These are phyloP conservation scores for Verticillium albo-atrum DNA, from an alignment of 2,329 filamentous ascomycete genomes.

Conservation along the genomic window DNA sequence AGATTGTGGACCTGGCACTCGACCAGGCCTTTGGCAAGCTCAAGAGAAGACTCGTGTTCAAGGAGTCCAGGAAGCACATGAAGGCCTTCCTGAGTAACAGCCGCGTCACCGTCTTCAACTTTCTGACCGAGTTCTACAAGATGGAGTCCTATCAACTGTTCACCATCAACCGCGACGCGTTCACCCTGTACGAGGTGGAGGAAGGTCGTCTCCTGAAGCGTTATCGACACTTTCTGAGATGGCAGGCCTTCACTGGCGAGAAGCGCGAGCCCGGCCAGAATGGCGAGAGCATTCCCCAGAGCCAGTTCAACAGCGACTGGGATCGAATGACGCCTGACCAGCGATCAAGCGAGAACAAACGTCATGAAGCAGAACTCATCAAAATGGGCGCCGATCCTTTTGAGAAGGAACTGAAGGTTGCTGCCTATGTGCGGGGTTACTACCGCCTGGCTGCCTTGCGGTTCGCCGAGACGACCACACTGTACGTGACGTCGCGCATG, in stretches of 20 bases:
- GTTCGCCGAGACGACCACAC: conserved; percentile 53
- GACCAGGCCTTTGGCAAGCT: conserved; percentile 39
- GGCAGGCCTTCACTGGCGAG: conserved; percentile 33
- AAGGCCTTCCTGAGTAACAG: conserved; percentile 37
- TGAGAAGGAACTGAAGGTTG: conserved; percentile 54
- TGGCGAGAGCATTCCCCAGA: background rate
- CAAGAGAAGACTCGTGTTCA: conserved; percentile 45
- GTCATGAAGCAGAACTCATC: conserved; percentile 33
- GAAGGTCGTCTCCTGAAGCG: conserved; percentile 42
- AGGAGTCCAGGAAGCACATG: conserved; percentile 38
- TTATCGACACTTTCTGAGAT: conserved; percentile 44
- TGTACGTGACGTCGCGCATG: conserved; percentile 44
- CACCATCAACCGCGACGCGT: conserved; percentile 49
- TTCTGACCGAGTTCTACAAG: conserved; percentile 40
- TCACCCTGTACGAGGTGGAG: conserved; percentile 37
- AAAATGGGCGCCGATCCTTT: conserved; percentile 56
- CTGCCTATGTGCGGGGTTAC: conserved; percentile 62
- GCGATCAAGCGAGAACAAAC: conserved; percentile 35
- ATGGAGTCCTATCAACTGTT: conserved; percentile 53
- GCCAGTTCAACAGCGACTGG: conserved; percentile 26
- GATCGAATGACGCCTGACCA: conserved; percentile 45
- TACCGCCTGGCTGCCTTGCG: conserved; percentile 63
- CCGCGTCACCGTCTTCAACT: conserved; percentile 26
- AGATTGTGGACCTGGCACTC: conserved; percentile 41
- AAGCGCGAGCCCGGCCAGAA: conserved; percentile 4